Evolutionary conservation across 345 rosid genomes (phyloP).

Genomic region (Fremontodendron californicum): DNA sequence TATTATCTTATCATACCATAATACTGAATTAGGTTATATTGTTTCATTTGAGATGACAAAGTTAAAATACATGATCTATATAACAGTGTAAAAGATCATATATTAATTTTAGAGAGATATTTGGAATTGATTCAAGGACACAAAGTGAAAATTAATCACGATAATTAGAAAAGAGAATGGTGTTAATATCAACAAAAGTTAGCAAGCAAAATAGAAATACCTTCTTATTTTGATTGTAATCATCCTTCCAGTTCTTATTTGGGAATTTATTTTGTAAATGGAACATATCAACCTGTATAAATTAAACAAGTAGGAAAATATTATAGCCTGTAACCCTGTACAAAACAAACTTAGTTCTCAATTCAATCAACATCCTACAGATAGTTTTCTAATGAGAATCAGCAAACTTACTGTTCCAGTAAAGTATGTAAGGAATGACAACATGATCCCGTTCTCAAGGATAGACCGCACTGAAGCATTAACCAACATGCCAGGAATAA

Average conservation of each 20-base stretch:
- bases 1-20: not conserved
- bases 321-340: not conserved
- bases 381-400: not conserved
- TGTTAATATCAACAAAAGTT: not conserved
- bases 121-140: not conserved
- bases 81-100: not conserved
- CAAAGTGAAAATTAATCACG: not conserved
- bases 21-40: not conserved
- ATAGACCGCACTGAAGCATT: constrained; percentile 79
- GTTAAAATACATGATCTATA: not conserved
- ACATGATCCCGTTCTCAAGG: constrained; percentile 85
- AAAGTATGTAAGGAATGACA: constrained; percentile 83
- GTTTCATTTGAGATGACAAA: not conserved
- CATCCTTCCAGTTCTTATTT: constrained; percentile 73
- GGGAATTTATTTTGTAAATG: constrained; percentile 66
- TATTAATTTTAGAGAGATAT: not conserved
- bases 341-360: not conserved
- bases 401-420: constrained; percentile 83
- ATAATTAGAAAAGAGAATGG: not conserved
- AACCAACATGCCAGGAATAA: constrained; percentile 94
- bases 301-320: not conserved
- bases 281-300: constrained; percentile 73
- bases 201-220: constrained; percentile 28
- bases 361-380: not conserved
- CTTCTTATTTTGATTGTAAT: constrained; percentile 71